Evolutionary conservation across 148 eudicot genomes (phyloP).

Genomic region (Gaultheria prostrata): DNA sequence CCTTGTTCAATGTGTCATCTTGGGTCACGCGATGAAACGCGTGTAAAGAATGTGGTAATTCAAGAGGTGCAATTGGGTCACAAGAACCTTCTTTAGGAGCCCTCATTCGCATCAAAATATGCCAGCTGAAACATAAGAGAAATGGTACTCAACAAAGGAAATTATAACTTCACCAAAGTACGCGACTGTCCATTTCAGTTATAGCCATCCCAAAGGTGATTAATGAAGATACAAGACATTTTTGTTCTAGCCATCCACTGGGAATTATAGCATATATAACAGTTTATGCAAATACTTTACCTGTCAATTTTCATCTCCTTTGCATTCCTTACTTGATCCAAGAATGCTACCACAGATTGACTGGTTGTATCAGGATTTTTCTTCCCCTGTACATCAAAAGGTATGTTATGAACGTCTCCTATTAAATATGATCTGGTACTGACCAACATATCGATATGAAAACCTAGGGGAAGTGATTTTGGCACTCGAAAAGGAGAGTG

Average conservation of each 20-base stretch:
- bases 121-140: slow-evolving; percentile 35
- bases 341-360: slow-evolving; percentile 40
- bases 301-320: slow-evolving; percentile 58
- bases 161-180: not conserved
- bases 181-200: not conserved
- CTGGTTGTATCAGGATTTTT: slow-evolving; percentile 49
- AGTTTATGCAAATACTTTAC: slow-evolving; percentile 16
- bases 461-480: not conserved
- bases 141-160: not conserved
- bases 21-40: slow-evolving; percentile 33
- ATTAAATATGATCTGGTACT: not conserved
- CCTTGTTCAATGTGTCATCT: slow-evolving; percentile 25
- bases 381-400: slow-evolving; percentile 35
- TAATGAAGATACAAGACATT: not conserved
- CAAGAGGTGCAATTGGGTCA: slow-evolving; percentile 38
- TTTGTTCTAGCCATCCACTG: not conserved
- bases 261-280: not conserved
- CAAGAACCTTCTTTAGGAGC: slow-evolving; percentile 33
- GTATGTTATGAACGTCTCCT: not conserved
- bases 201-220: not conserved
- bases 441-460: not conserved
- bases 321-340: slow-evolving; percentile 41
- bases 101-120: slow-evolving; percentile 40
- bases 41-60: slow-evolving; percentile 43
- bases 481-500: no score